Conservation (phyloP, 495 filamentous ascomycete species). For the Amniculicola lignicola region DNA sequence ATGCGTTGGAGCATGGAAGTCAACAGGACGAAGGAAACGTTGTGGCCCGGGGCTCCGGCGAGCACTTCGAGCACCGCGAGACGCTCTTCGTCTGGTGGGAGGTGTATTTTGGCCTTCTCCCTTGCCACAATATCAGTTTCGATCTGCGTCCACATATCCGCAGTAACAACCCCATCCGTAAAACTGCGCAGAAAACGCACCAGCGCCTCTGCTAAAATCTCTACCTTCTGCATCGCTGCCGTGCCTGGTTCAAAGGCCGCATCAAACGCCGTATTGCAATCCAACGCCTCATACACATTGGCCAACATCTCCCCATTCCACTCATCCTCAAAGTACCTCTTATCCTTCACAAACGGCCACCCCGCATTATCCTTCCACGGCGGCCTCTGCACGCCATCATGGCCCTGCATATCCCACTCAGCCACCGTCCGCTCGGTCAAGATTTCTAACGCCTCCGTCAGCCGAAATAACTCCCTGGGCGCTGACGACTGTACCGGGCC, state of each 20-base stretch:
- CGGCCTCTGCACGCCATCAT: constrained; percentile 46
- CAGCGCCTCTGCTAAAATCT: constrained; percentile 65
- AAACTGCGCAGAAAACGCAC: constrained; percentile 68
- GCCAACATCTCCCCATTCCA: constrained; percentile 8
- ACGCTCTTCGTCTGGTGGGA: constrained; percentile 60
- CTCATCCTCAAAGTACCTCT: constrained; percentile 48
- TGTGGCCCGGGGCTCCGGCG: constrained; percentile 67
- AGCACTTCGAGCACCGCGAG: constrained; percentile 70
- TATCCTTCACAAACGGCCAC: constrained; percentile 72
- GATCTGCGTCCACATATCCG: constrained; percentile 64
- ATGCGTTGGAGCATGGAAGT: constrained; percentile 64
- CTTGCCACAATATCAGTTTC: constrained; percentile 58
- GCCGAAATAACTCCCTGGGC: constrained; percentile 79
- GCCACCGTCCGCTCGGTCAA: constrained; percentile 71
- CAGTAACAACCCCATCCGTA: constrained; percentile 70
- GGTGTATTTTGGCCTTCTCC: constrained; percentile 48
- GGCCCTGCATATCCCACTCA: constrained; percentile 76
- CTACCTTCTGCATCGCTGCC: constrained; percentile 61
- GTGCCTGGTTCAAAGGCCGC: constrained; percentile 58
- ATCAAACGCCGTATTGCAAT: constrained; percentile 58
- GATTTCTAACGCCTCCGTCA: constrained; percentile 78
- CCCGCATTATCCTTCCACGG: constrained; percentile 60
- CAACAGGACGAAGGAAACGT: constrained; percentile 81
- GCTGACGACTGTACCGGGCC: constrained; percentile 59
- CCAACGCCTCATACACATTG: constrained; percentile 62